Base-by-base conservation (phyloP, 768 basidiomycete genomes). In the Leccinum imitatum region DNA sequence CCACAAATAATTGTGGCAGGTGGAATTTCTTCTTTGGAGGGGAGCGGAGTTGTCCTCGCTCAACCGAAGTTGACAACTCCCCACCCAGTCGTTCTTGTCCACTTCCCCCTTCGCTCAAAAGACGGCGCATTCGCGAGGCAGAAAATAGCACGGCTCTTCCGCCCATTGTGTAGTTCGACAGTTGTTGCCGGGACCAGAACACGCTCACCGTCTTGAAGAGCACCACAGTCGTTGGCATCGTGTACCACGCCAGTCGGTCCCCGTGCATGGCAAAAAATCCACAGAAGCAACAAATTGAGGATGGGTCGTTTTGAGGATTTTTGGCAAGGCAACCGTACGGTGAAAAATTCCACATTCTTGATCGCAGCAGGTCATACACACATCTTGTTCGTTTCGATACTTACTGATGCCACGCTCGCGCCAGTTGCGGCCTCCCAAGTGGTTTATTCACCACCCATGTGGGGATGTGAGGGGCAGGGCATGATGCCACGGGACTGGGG, bases 331-430 rank as follows among this genome's bases (percentile, higher is more conserved):
- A 53, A 44, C 55, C 58, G 53, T n/a, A 59, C 70, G 72, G 72
- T 67, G 65, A 63, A 71, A 71, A 70, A 71, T 63, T 59, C 59
- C 54, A 53, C 17, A 44, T 55, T 57, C 65, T 71, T 63, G 67
- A 31, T 63, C 58, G 51, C 65, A 63, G 63, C 71, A 61, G 35
- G 61, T 55, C 61, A 54, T 72, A 17, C 61, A 59, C 62, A 57
- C 59, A 21, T 58, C 62, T 64, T 59, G 59, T 66, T 60, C 54
- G 53, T 63, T 59, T 59, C 65, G 61, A 58, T 63, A 69, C 67
- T 71, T 61, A 64, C 71, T 68, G 55, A n/a, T 53, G 48, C 37
- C 52, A 56, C 58, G 54, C 66, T 62, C 46, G 59, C 57, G 55
- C 58, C 53, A 6, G 39, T 66, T 60, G 67, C n/a, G 60, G 61